Base-by-base conservation (phyloP, 345 rosid genomes). In the Salix arbutifolia region DNA sequence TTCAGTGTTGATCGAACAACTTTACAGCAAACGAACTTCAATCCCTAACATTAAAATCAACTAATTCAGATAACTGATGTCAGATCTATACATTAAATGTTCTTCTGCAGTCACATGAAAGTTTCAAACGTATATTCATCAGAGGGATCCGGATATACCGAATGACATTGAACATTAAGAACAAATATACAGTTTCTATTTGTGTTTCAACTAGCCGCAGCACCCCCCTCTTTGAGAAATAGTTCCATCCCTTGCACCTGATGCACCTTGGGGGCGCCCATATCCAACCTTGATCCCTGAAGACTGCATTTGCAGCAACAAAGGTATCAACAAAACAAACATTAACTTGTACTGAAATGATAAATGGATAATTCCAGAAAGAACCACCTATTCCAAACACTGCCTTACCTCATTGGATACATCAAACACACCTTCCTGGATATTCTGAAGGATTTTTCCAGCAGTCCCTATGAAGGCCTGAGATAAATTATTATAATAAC, bases 381-480 rank as follows among this genome's bases (percentile, higher is more conserved):
- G n/a, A 2, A 72, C 7, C 38, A 37, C 18, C 38, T 25, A 72
- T 37, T 60, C 67, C 19, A 13, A 19, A 37, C 31, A 35, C 18
- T 2, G 66, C 46, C 26, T 46, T 85, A 93, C 98, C 96, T 96
- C 98, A 70, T 91, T 90, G 73, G 97, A 90, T 78, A 88, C 92
- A 85, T 93, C 97, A 84, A 93, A 88, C 3, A 91, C 89, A 0
- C 98, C 97, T 2, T 93, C 99, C 75, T 91, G 93, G 68, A 96
- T 96, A 71, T 96, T 93, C 81, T 91, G 90, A 78, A 89, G 94
- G 85, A 95, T 91, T 88, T 95, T 91, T 64, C 90, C 92, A 28
- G 99, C 98, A 28, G 99, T 93, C 83, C 82, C 87, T 80, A 89
- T 85, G 84, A 96, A 96, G 60, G 99, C 99, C 99, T 95, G 87